Percentiles rank a stretch among this genome's conserved stretches.
These are phyloP conservation scores for Solanum sitiens DNA, from an alignment of 257 asterid species.

Conservation along the genomic window DNA sequence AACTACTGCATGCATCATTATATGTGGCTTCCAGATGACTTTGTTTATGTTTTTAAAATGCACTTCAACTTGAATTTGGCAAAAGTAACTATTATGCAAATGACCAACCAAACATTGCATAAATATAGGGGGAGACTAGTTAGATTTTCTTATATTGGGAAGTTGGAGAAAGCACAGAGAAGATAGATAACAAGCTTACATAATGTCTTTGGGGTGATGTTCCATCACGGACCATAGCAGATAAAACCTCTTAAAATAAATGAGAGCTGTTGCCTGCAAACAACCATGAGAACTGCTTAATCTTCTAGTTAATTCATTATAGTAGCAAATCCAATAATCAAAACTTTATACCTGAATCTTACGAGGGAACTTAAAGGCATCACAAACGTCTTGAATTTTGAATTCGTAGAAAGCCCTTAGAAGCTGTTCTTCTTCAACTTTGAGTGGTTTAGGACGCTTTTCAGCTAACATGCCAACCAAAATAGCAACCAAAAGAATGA, in stretches of 20 bases:
- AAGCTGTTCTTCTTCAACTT: constrained; percentile 82
- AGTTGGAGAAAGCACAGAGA: background rate
- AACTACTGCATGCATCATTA: background rate
- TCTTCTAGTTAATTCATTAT: background rate
- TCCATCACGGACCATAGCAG: constrained; percentile 98
- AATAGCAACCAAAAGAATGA: background rate
- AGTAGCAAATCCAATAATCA: background rate
- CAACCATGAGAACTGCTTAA: constrained; percentile 4
- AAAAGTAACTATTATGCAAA: background rate
- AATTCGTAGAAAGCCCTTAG: constrained; percentile 86
- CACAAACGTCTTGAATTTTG: constrained; percentile 94
- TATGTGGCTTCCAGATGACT: background rate
- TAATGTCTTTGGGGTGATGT: constrained; percentile 94
- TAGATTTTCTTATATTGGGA: background rate
- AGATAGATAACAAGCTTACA: constrained; percentile 36
- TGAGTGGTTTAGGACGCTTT: constrained; percentile 75
- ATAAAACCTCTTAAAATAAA: constrained; percentile 91
- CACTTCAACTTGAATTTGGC: background rate
- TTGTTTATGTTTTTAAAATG: background rate
- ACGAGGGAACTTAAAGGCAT: constrained; percentile 94
- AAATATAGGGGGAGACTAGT: background rate
- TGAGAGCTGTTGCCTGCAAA: constrained; percentile 91
- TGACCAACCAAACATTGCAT: background rate
- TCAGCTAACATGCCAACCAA: constrained; percentile 42
- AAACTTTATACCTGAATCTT: constrained; percentile 64